Evolutionary conservation across 1,139 yeast species (phyloP), one percentile per base, ranked within the genome.

Genomic region (Saccharomycopsis crataegensis): DNA sequence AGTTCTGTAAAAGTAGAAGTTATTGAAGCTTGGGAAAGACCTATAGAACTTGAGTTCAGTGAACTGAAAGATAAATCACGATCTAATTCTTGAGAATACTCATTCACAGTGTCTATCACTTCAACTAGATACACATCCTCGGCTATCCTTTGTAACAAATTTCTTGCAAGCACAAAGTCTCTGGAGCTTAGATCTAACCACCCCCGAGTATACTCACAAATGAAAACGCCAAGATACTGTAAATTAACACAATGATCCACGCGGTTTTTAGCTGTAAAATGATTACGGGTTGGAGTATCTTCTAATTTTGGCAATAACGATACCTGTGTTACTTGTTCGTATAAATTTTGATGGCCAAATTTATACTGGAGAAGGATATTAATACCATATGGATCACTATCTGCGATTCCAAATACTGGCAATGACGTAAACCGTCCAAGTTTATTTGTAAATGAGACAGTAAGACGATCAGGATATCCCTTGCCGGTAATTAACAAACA

Each of bases 311-410:
- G 11, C 16, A 32, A 6, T 17, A 31, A 9, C 53, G 37, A 17
- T 42, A 45, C 34, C 52, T 55, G 28, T 52, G 51, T 4, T n/a
- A 17, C n/a, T 8, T 33, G 34, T 45, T 17, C n/a, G 14, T 14
- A 36, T 42, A 34, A 14, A 22, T 22, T 22, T 22, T 45, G 37
- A 12, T 54, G 49, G 11, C 58, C 58, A 12, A 50, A 34, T 52
- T 59, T 52, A 52, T 68, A 67, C 47, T 64, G 65, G 14, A 60
- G 45, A 2, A 66, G 64, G 28, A 69, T 69, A 48, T 65, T 63
- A 9, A 67, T 58, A 0, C 72, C 72, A 53, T 68, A 60, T 0
- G 71, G 70, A 53, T 69, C 72, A n/a, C 70, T 64, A 54, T 69
- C 72, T 4, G 65, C 65, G 53, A 62, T 59, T 16, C 49, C 47